These are phyloP conservation scores for Persicaria maculosa DNA, from an alignment of 148 eudicot genomes.

Conservation along the genomic window DNA sequence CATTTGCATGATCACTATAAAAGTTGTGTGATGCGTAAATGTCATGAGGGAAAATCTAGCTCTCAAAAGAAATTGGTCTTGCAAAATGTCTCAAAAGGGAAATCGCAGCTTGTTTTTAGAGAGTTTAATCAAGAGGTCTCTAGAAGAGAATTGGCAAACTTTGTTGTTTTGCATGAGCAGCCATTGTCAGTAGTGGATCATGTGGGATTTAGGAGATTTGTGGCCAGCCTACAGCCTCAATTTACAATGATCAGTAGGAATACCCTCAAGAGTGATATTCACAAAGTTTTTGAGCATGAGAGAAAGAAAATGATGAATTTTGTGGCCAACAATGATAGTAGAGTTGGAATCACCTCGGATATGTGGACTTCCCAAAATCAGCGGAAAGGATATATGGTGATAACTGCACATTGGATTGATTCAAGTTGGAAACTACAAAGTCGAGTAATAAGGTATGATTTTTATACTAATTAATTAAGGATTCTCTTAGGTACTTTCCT, in stretches of 20 bases:
- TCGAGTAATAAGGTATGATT: not conserved
- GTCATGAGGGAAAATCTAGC: not conserved
- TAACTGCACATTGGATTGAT: not conserved
- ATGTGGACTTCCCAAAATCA: not conserved
- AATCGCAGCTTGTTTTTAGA: not conserved
- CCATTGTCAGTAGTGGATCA: not conserved
- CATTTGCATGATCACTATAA: not conserved
- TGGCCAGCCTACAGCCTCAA: not conserved
- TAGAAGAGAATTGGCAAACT: not conserved
- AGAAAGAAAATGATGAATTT: not conserved
- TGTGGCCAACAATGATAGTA: not conserved
- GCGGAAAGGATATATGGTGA: not conserved
- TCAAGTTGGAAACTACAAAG: not conserved
- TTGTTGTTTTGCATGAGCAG: not conserved
- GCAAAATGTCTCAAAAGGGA: not conserved
- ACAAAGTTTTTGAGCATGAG: not conserved
- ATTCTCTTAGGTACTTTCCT: too few species aligned
- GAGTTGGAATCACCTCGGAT: not conserved
- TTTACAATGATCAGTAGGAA: not conserved
- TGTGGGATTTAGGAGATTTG: not conserved
- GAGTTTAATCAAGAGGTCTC: not conserved
- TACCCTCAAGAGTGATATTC: too few species aligned
- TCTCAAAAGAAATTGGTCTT: not conserved
- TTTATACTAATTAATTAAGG: too few species aligned
- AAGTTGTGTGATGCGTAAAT: not conserved